Evolutionary conservation across 2,329 filamentous ascomycete species (phyloP).

Genomic region (Acephala macrosclerotiorum): DNA sequence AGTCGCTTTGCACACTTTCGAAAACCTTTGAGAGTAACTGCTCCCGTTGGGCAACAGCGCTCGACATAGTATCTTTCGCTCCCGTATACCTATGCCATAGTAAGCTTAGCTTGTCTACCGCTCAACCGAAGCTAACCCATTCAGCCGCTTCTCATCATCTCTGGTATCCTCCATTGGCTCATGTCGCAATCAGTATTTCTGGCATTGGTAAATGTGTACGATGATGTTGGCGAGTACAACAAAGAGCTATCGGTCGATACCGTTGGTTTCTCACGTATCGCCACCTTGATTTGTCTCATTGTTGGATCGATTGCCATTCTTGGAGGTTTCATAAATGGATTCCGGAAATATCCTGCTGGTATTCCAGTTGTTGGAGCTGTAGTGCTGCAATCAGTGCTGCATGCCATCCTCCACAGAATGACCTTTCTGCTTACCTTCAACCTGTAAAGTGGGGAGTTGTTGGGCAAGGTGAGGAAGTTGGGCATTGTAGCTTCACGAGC

Average conservation of each 20-base stretch:
- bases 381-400: constrained; percentile 26
- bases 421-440: constrained; percentile 2
- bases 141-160: constrained; percentile 23
- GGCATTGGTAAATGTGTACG: constrained; percentile 15
- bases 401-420: constrained; percentile 17
- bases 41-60: constrained; percentile 40
- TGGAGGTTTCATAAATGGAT: constrained; percentile 11
- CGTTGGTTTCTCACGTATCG: constrained; percentile 23
- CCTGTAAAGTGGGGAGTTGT: constrained; percentile 23
- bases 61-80: constrained; percentile 41
- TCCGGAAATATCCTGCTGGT: constrained; percentile 12
- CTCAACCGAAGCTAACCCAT: neutral
- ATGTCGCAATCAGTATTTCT: constrained; percentile 40
- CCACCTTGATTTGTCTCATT: constrained; percentile 18
- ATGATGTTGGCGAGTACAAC: neutral
- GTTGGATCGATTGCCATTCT: constrained; percentile 16
- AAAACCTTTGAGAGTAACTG: constrained; percentile 44
- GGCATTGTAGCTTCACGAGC: neutral
- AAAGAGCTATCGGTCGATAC: constrained; percentile 5
- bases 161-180: constrained; percentile 45
- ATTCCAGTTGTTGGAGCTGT: constrained; percentile 25
- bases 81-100: constrained; percentile 24
- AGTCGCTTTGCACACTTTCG: constrained; percentile 41
- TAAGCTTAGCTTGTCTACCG: constrained; percentile 2
- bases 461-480: neutral